These are phyloP conservation scores for Pugionium dolabratum DNA, from an alignment of 345 rosid species.

Conservation along the genomic window DNA sequence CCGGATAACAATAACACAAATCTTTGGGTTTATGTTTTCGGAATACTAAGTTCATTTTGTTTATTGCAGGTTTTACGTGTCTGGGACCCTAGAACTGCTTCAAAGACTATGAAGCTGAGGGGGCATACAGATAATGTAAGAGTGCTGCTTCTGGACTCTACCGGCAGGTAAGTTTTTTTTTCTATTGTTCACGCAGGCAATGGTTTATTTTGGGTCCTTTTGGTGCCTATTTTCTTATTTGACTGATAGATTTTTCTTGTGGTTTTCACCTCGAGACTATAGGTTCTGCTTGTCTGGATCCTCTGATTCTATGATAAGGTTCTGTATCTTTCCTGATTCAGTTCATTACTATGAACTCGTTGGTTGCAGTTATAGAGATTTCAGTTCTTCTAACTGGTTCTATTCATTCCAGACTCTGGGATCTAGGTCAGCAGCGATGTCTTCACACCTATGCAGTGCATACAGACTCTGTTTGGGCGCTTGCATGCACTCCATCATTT, in stretches of 20 bases:
- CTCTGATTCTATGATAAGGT: conserved; percentile 99
- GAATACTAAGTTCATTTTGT: conserved; percentile 22
- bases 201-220: conserved; percentile 8
- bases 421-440: conserved; percentile 99
- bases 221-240: conserved; percentile 15
- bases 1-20: conserved; percentile 4
- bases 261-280: conserved; percentile 40
- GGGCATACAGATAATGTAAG: conserved; percentile 97
- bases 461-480: conserved; percentile 99
- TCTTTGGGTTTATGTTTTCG: conserved; percentile 17
- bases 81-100: conserved; percentile 98
- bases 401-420: conserved; percentile 75
- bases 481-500: conserved; percentile 92
- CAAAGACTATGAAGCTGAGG: conserved; percentile 91
- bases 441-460: conserved; percentile 99
- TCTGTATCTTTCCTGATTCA: conserved; percentile 22
- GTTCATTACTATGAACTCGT: conserved; percentile 8
- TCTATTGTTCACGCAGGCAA: neutral
- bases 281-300: conserved; percentile 99
- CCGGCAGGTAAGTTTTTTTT: conserved; percentile 71
- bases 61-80: conserved; percentile 86
- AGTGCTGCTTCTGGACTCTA: conserved; percentile 85
- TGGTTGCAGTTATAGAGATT: conserved; percentile 21
- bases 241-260: conserved; percentile 16
- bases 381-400: conserved; percentile 36